Evolutionary conservation across 345 rosid species (phyloP).

Genomic region (Eucalyptus grandis): DNA sequence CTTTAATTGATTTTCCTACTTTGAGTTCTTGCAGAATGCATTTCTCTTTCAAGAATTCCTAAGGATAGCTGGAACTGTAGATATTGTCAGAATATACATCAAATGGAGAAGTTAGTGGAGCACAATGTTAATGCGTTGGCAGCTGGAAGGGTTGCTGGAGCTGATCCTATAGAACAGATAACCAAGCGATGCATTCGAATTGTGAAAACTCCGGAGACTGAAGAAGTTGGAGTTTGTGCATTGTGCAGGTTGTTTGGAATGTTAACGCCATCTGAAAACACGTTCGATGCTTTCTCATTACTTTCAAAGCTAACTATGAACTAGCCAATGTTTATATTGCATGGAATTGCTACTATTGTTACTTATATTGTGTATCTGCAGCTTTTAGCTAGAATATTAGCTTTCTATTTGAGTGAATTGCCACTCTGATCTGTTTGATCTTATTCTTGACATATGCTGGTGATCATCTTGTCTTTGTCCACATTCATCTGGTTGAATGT

Average conservation of each 20-base stretch:
- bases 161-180: conserved; percentile 85
- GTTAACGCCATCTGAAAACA: background rate
- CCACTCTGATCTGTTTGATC: background rate
- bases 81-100: conserved; percentile 46
- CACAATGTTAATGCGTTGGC: conserved; percentile 72
- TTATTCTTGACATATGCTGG: background rate
- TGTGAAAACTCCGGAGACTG: conserved; percentile 38
- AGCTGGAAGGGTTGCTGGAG: conserved; percentile 84
- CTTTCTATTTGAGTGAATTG: background rate
- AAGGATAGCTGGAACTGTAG: conserved; percentile 77
- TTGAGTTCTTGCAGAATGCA: conserved; percentile 31
- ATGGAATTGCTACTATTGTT: background rate
- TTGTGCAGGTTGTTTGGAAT: conserved; percentile 65
- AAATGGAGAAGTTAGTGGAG: conserved; percentile 64
- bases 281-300: background rate
- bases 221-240: conserved; percentile 70
- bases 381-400: background rate
- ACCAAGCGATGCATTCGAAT: conserved; percentile 81
- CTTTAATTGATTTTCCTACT: background rate
- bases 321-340: background rate
- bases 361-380: background rate
- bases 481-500: background rate
- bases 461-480: background rate
- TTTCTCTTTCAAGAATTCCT: conserved; percentile 40
- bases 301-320: background rate